Percentiles rank a stretch among this genome's conserved stretches.
phyloP scores from a whole-genome alignment of 2,329 filamentous ascomycete species.

The Microdochium bolleyi region DNA sequence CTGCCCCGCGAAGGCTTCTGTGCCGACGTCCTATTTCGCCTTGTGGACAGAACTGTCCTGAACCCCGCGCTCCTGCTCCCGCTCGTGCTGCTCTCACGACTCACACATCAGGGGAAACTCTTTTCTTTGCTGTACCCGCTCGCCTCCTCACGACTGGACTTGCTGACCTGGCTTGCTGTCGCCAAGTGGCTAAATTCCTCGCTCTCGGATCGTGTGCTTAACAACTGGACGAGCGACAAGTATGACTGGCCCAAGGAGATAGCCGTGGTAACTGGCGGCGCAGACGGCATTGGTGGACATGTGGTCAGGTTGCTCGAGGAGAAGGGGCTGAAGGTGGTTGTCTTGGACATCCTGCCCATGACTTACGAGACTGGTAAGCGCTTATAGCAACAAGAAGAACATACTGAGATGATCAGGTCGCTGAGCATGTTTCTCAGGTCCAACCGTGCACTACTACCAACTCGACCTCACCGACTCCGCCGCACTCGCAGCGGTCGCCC shows the following conservation, averaged over 20 bases:
- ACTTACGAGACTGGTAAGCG: conserved; percentile 14
- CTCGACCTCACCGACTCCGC: conserved; percentile 59
- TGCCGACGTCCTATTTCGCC: conserved; percentile 34
- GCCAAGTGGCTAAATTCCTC: neutral
- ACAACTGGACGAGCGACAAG: conserved; percentile 30
- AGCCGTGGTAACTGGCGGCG: conserved; percentile 52
- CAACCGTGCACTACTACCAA: conserved; percentile 58
- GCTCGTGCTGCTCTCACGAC: conserved; percentile 4
- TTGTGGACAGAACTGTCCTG: conserved; percentile 33
- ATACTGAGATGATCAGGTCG: conserved; percentile 2
- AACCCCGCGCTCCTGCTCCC: conserved; percentile 4
- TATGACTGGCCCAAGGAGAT: conserved; percentile 48
- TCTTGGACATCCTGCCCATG: conserved; percentile 17
- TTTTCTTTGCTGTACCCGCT: neutral
- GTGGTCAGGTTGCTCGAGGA: conserved; percentile 44
- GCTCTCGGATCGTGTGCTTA: conserved; percentile 6
- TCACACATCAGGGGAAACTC: conserved; percentile 4
- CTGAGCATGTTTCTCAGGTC: conserved; percentile 27
- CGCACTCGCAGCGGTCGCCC: conserved; percentile 32
- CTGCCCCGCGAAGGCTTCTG: conserved; percentile 26
- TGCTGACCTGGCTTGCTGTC: neutral
- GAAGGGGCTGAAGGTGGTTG: conserved; percentile 44
- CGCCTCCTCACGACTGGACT: neutral
- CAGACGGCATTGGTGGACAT: conserved; percentile 48
- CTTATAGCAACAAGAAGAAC: neutral